Evolutionary conservation across 768 basidiomycete genomes (phyloP).

Genomic region (Sutorius australiensis): DNA sequence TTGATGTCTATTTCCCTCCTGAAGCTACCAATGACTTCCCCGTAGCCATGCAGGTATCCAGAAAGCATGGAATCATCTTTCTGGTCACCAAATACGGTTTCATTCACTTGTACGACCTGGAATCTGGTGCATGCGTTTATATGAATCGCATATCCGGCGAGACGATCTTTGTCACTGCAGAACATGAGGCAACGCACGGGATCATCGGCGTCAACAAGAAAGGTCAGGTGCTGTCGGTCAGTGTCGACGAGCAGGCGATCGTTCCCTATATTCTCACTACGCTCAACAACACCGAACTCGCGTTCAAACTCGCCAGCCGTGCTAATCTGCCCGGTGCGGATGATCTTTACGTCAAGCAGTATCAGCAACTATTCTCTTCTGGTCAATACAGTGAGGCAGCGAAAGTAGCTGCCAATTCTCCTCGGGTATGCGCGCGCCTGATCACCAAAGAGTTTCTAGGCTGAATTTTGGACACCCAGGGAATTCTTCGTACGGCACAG

Average conservation of each 20-base stretch:
- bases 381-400: conserved; percentile 93
- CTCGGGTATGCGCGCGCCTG: conserved; percentile 53
- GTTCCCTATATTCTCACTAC: conserved; percentile 92
- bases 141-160: conserved; percentile 99
- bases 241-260: conserved; percentile 93
- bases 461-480: conserved; percentile 41
- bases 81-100: conserved; percentile 99
- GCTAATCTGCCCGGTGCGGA: conserved; percentile 97
- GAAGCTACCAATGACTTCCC: conserved; percentile 99
- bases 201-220: conserved; percentile 99
- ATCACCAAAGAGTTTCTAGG: neutral
- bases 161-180: conserved; percentile 98
- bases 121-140: conserved; percentile 95
- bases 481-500: conserved; percentile 89
- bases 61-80: conserved; percentile 95
- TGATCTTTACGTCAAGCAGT: conserved; percentile 92
- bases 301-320: conserved; percentile 95
- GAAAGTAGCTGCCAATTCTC: conserved; percentile 97
- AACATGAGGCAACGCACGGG: conserved; percentile 90
- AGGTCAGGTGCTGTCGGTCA: conserved; percentile 96
- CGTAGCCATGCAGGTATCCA: conserved; percentile 98
- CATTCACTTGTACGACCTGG: conserved; percentile 98
- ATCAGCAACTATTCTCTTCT: conserved; percentile 82
- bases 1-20: conserved; percentile 98
- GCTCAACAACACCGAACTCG: conserved; percentile 95